Base-by-base conservation (phyloP, 164 flowering plant species). In the Magnolia kwangsiensis region DNA sequence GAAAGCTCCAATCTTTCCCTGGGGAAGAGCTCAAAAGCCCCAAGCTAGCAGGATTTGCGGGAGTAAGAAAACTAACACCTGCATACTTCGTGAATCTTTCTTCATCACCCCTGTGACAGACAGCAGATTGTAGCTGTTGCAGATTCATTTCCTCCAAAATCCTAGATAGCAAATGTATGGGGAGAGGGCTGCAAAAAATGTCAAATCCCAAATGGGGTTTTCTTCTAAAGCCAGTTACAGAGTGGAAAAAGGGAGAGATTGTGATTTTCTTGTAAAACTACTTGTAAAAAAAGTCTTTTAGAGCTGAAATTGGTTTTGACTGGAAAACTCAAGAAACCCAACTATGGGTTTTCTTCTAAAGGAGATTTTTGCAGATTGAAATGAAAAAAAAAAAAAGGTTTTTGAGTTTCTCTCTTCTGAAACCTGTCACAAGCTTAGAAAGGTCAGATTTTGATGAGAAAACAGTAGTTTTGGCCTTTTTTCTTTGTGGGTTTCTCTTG, bases 391-490 rank as follows among this genome's bases (percentile, higher is more conserved):
- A 14, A 65, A 21, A 65, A 9, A 27, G 68, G 68, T 2, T n/a
- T 65, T 23, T 20, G 11, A 13, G 13, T 65, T 65, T 24, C 29
- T 65, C 23, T 65, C 23, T 23, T 20, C 68, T 24, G 24, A 20
- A 23, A 23, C 37, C 24, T 24, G 70, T 20, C 50, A 8, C 51
- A 51, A 72, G 66, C 63, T 20, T 67, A 72, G 63, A 19, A 69
- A n/a, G 72, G 20, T 18, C 31, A 75, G 69, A 66, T 66, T 67
- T 55, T 75, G 76, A 75, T 75, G 55, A 79, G 68, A 45, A n/a
- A 68, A 74, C 27, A 21, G 3, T 21, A 51, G 19, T 49, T 55
- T 77, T 19, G 67, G 59, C 67, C 75, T 19, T 66, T 67, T 59
- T 27, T 5, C 70, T 59, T 58, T 61, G 61, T 69, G 74, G 71